phyloP scores from a whole-genome alignment of 2,329 filamentous ascomycete species.

The Aspergillaceae sp. region DNA sequence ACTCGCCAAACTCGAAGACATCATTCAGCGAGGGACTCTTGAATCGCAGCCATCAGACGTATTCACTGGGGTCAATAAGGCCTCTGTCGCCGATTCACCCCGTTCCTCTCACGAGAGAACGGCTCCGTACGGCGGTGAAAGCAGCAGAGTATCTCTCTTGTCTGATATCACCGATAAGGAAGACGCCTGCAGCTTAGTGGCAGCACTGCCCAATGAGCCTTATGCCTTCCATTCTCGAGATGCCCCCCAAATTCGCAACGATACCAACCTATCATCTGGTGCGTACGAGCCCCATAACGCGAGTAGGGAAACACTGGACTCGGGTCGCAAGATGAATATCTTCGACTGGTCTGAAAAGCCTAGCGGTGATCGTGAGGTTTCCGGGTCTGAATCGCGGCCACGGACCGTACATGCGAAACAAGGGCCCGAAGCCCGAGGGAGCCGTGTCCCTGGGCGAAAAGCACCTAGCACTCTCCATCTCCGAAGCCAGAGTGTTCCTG shows the following conservation, averaged over 20 bases:
- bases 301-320: slow-evolving; percentile 19
- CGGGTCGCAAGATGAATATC: slow-evolving; percentile 45
- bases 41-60: slow-evolving; percentile 17
- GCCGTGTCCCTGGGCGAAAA: slow-evolving; percentile 49
- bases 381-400: slow-evolving; percentile 47
- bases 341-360: slow-evolving; percentile 59
- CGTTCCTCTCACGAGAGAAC: slow-evolving; percentile 5
- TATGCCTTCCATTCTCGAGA: slow-evolving; percentile 4
- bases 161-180: slow-evolving; percentile 18
- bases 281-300: slow-evolving; percentile 9
- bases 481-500: slow-evolving; percentile 58
- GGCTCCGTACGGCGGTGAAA: slow-evolving; percentile 7
- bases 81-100: slow-evolving; percentile 7
- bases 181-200: slow-evolving; percentile 21
- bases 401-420: slow-evolving; percentile 58
- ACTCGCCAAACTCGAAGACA: slow-evolving; percentile 39
- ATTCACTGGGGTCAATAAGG: slow-evolving; percentile 14
- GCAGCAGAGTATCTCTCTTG: slow-evolving; percentile 13
- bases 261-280: slow-evolving; percentile 3
- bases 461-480: slow-evolving; percentile 53
- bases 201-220: slow-evolving; percentile 17
- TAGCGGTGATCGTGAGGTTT: slow-evolving; percentile 44
- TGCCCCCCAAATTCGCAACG: slow-evolving; percentile 1
- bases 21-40: slow-evolving; percentile 41
- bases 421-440: slow-evolving; percentile 46